Conservation (phyloP, 345 rosid species). For the Gossypium mustelinum region DNA sequence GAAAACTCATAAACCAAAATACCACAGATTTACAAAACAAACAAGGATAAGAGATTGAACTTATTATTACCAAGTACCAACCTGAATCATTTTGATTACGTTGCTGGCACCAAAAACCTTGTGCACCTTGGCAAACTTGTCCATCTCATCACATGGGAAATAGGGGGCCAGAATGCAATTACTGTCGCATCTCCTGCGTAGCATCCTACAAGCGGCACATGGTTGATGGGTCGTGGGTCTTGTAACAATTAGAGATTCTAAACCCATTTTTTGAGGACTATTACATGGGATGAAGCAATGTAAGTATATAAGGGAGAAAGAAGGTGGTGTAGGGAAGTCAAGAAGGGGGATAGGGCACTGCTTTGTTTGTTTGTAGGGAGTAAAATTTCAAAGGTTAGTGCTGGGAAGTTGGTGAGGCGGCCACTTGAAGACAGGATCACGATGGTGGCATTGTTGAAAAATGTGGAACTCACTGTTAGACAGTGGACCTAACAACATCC, state of each 20-base stretch:
- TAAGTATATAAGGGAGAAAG: neutral
- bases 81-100: slow-evolving; percentile 39
- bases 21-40: neutral
- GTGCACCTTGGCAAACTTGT: slow-evolving; percentile 32
- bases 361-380: slow-evolving; percentile 9
- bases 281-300: neutral
- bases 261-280: slow-evolving; percentile 12
- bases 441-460: slow-evolving; percentile 15
- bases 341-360: slow-evolving; percentile 5
- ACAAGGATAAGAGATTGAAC: neutral
- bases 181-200: slow-evolving; percentile 29
- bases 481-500: slow-evolving; percentile 21
- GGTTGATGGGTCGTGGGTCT: slow-evolving; percentile 24
- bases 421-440: slow-evolving; percentile 23
- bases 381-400: slow-evolving; percentile 23
- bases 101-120: slow-evolving; percentile 43
- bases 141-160: slow-evolving; percentile 27
- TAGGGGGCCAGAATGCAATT: slow-evolving; percentile 30
- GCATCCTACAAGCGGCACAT: slow-evolving; percentile 31
- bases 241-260: neutral
- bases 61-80: slow-evolving; percentile 2
- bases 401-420: slow-evolving; percentile 26
- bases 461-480: slow-evolving; percentile 7
- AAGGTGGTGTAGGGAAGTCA: neutral
- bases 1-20: neutral